Percentiles rank a stretch among this genome's conserved stretches.
phyloP scores from a whole-genome alignment of 2,329 filamentous ascomycete species.

The Aaosphaeria arxii region DNA sequence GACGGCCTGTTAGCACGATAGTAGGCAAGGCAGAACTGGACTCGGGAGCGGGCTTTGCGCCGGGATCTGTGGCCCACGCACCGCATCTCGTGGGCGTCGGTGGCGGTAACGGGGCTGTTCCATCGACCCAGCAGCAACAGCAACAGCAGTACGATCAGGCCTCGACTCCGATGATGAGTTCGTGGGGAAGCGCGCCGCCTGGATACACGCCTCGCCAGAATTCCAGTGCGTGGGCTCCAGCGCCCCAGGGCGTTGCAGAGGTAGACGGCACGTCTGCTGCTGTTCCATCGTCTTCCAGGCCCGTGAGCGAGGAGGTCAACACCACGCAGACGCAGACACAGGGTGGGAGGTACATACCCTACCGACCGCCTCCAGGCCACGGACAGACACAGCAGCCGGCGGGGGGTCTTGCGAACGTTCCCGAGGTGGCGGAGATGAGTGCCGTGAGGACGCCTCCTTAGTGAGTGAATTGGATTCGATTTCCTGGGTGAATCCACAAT shows the following conservation, averaged over 20 bases:
- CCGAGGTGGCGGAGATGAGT: conserved; percentile 12
- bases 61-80: conserved; percentile 15
- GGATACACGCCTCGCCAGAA: conserved; percentile 25
- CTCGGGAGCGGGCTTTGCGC: conserved; percentile 22
- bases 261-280: conserved; percentile 8
- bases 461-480: neutral
- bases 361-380: conserved; percentile 16
- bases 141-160: no score
- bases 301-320: neutral
- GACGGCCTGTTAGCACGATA: conserved; percentile 22
- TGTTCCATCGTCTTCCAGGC: conserved; percentile 1
- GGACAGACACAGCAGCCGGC: conserved; percentile 1
- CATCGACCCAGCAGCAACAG: neutral
- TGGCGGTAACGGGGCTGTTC: conserved; percentile 16
- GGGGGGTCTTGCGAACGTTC: conserved; percentile 4
- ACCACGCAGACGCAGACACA: conserved; percentile 1
- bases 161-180: conserved; percentile 3
- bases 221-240: conserved; percentile 6
- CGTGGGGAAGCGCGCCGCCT: conserved; percentile 27
- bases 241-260: conserved; percentile 1
- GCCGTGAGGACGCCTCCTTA: conserved; percentile 5
- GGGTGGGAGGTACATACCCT: conserved; percentile 19
- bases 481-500: no score
- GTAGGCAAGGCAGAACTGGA: conserved; percentile 29
- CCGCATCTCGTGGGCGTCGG: conserved; percentile 30